Base-by-base conservation (phyloP, 2,329 filamentous ascomycete species). In the Chaetomium sp. region DNA sequence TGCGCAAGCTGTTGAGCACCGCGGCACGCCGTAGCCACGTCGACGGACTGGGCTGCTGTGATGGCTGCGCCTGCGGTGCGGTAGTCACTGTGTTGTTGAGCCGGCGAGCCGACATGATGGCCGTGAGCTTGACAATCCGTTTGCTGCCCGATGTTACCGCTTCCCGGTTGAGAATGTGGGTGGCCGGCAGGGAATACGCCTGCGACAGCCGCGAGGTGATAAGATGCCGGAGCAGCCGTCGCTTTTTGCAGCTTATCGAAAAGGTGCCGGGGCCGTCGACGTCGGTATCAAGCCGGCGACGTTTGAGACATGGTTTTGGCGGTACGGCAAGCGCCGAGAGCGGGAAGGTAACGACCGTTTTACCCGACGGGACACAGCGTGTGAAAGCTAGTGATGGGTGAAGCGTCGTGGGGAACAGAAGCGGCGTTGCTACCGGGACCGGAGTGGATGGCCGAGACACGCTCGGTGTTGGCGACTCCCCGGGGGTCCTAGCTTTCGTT, bases 171-270 rank as follows among this genome's bases (percentile, higher is more conserved):
- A 85, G 75, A 55, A 88, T 87, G 64, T 89, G 85, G 44, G 85
- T 84, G 3, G 86, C 83, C 0, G 86, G 86, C 34, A 80, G 75
- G 0, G 85, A 88, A 68, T 82, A 89, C 1, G 86, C 85, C 48
- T 77, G 79, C 8, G 85, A 88, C 0, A 89, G 80, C 6, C 85
- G 79, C 19, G 85, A 88, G 1, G 87, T 89, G 65, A 88, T 81
- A 44, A 89, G 76, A 19, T 79, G 70, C 2, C 81, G 72, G 1
- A 84, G 77, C 4, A 89, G 71, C 3, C 86, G 77, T 32, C 86
- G 80, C 69, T 89, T 89, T 74, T 90, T 89, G 66, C 71, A 76
- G 66, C 74, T 67, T 55, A 82, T 61, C n/a, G 61, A 63, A 34
- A 73, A 73, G 0, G 78, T 80, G 61, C 76, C 73, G 50, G 74